Evolutionary conservation across 2,329 filamentous ascomycete genomes (phyloP), one percentile per base, ranked within the genome.

Genomic region (Ceratocystis cubensis): DNA sequence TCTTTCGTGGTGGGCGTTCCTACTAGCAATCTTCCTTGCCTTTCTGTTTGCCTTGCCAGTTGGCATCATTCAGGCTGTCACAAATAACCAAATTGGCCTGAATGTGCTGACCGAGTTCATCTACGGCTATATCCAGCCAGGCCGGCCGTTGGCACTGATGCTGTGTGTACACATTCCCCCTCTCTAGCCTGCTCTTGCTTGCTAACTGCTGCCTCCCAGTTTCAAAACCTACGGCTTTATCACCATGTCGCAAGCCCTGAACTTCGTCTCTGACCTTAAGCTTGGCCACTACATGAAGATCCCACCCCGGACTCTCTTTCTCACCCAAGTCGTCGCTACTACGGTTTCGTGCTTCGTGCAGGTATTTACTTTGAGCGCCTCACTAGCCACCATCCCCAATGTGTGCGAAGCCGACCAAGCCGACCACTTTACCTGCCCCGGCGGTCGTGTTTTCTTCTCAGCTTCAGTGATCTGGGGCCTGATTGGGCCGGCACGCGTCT

Each of bases 91-190:
- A 76, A 85, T 89, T 46, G 86, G 86, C 1, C 77, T 91, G 45
- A 91, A 91, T 69, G 87, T 91, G 30, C 76, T 91, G 69, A 88
- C 87, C 0, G 87, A 89, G 75, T 89, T 90, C 69, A 77, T 91
- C 3, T 84, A 85, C 67, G 88, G 88, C 1, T 91, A 91, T 71
- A 88, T 91, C 71, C 86, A 89, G 69, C 87, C 87, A 0, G 88
- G 88, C 1, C 77, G 82, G 5, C 88, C 88, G 0, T 76, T 91
- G 65, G 88, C 85, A 0, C 82, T 90, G 69, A 91, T 91, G 87
- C 79, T 90, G 77, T 88, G 72, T 70, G 77, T 71, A 37, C 3
- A 37, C 1, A 53, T n/a, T 8, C 7, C n/a, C 15, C 4, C 4
- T 30, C 22, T 50, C 5, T 7, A 10, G 5, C 28, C 20, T 48